These are phyloP conservation scores for Epichloe scottii DNA, from an alignment of 2,329 filamentous ascomycete species.

Conservation along the genomic window DNA sequence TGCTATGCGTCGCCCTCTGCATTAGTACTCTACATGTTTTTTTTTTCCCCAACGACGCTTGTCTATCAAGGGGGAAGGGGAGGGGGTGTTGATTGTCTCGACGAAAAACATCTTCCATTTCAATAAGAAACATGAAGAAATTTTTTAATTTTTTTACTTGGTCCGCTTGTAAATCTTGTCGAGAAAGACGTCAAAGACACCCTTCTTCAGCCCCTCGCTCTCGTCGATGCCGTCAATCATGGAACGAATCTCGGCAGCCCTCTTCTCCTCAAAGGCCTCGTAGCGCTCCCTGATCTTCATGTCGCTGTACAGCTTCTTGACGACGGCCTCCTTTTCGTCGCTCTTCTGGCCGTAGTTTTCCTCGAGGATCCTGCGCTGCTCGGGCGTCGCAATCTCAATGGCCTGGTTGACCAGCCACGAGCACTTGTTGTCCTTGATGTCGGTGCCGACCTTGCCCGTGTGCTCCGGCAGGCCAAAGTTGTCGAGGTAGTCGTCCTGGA, in stretches of 20 bases:
- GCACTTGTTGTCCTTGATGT: constrained; percentile 99
- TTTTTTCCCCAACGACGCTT: too few species aligned
- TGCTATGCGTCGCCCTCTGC: too few species aligned
- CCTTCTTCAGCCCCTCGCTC: constrained; percentile 77
- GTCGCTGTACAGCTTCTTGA: constrained; percentile 85
- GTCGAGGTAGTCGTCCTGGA: constrained; percentile 98
- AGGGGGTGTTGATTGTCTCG: too few species aligned
- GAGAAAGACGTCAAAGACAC: constrained; percentile 79
- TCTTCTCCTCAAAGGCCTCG: constrained; percentile 78
- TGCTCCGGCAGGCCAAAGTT: constrained; percentile 87
- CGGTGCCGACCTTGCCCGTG: constrained; percentile 97
- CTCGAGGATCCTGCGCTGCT: constrained; percentile 80
- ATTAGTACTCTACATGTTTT: too few species aligned
- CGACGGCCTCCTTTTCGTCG: constrained; percentile 62
- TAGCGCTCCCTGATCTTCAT: constrained; percentile 74
- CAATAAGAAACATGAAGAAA: too few species aligned
- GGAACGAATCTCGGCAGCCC: constrained; percentile 61
- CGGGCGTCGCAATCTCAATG: constrained; percentile 62
- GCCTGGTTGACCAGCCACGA: constrained; percentile 97
- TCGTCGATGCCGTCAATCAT: constrained; percentile 76
- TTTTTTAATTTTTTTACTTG: constrained; percentile 51
- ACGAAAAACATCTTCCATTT: too few species aligned
- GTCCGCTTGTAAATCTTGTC: constrained; percentile 96
- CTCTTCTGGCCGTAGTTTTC: constrained; percentile 93
- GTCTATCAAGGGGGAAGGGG: too few species aligned